phyloP scores from a whole-genome alignment of 805 yeast species.

The Ogataea siamensis region DNA sequence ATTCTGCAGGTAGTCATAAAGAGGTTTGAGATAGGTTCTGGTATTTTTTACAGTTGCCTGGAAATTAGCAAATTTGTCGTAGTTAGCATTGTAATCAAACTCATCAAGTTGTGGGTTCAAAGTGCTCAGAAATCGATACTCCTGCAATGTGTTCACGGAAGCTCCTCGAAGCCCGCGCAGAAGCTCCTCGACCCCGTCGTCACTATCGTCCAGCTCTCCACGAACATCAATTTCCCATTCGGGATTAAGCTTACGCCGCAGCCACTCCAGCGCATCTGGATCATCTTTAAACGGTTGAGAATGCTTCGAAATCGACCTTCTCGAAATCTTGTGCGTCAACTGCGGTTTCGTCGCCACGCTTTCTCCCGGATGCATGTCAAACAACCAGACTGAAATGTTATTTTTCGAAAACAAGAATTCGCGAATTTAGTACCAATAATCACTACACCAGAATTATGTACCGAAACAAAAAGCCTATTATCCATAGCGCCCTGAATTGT shows the following conservation, averaged over 20 bases:
- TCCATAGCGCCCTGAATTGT: neutral
- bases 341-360: constrained; percentile 15
- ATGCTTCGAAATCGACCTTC: constrained; percentile 33
- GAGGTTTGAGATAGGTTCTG: constrained; percentile 43
- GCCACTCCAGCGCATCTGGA: constrained; percentile 8
- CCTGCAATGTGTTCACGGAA: constrained; percentile 21
- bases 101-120: constrained; percentile 15
- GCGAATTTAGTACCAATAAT: neutral
- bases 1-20: constrained; percentile 48
- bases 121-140: constrained; percentile 23
- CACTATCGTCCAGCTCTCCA: constrained; percentile 20
- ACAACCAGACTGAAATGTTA: neutral
- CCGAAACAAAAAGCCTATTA: neutral
- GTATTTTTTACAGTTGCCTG: constrained; percentile 31
- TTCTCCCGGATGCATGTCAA: constrained; percentile 4
- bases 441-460: neutral
- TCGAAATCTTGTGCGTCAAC: constrained; percentile 25
- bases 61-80: constrained; percentile 25
- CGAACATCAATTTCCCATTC: constrained; percentile 31
- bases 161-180: constrained; percentile 10
- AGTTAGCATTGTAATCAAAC: constrained; percentile 19
- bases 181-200: constrained; percentile 16
- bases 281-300: constrained; percentile 15
- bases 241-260: constrained; percentile 25
- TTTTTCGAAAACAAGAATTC: neutral